Percentiles rank a stretch among this genome's conserved stretches.
Evolutionary conservation across 2,329 filamentous ascomycete species (phyloP).

Genomic region (Colletotrichum karsti): DNA sequence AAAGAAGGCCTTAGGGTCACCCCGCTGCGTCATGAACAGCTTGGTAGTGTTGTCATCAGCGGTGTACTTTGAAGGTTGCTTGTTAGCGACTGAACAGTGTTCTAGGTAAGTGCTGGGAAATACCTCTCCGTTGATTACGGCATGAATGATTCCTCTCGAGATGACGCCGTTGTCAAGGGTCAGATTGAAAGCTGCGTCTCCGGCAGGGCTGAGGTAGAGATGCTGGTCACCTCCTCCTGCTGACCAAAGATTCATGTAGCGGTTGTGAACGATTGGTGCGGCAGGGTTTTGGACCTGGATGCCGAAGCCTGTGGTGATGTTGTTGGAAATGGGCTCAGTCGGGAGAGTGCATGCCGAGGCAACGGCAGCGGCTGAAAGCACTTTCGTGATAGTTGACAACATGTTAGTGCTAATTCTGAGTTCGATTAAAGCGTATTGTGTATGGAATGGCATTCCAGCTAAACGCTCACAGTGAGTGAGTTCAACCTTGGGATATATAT

Average conservation of each 20-base stretch:
- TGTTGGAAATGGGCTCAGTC: conserved; percentile 36
- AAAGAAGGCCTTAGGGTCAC: conserved; percentile 50
- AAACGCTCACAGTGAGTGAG: neutral
- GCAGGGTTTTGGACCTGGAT: conserved; percentile 47
- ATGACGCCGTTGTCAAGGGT: conserved; percentile 48
- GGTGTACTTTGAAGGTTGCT: conserved; percentile 41
- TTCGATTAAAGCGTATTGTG: no score
- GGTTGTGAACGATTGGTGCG: conserved; percentile 44
- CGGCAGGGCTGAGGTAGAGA: conserved; percentile 47
- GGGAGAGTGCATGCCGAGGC: conserved; percentile 42
- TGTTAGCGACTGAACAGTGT: neutral
- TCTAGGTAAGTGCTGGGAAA: neutral
- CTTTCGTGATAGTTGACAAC: neutral
- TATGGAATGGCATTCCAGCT: no score
- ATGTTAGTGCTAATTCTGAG: neutral
- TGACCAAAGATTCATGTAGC: conserved; percentile 43
- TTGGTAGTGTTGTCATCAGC: conserved; percentile 55
- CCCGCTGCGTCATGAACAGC: conserved; percentile 55
- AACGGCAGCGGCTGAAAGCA: conserved; percentile 32
- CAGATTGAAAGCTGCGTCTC: conserved; percentile 44
- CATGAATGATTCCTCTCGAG: conserved; percentile 36
- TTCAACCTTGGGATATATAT: neutral
- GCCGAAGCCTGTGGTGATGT: conserved; percentile 43
- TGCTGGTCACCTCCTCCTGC: conserved; percentile 49
- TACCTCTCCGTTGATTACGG: conserved; percentile 56